Percentiles rank a stretch among this genome's conserved stretches.
Evolutionary conservation across 306 rosid genomes (phyloP).

Genomic region (Phaseolus lunatus): DNA sequence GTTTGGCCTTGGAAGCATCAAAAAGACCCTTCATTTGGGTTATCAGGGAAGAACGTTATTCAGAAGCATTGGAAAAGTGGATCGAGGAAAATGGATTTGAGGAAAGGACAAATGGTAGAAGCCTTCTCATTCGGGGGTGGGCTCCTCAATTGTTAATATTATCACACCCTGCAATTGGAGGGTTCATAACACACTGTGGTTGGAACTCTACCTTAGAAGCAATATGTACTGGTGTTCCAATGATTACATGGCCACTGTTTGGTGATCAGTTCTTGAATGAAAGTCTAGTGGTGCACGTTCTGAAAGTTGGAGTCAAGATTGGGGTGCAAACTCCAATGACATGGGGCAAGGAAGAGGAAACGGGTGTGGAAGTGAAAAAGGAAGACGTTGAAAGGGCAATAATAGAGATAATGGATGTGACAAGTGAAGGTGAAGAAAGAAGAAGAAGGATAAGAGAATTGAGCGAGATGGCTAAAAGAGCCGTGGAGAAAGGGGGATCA

Average conservation of each 20-base stretch:
- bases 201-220: slow-evolving; percentile 69
- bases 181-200: slow-evolving; percentile 57
- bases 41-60: slow-evolving; percentile 38
- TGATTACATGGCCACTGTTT: slow-evolving; percentile 69
- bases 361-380: slow-evolving; percentile 43
- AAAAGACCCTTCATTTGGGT: slow-evolving; percentile 64
- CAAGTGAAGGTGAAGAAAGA: slow-evolving; percentile 49
- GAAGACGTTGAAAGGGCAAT: slow-evolving; percentile 54
- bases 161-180: slow-evolving; percentile 51
- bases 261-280: slow-evolving; percentile 59
- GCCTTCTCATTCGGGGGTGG: slow-evolving; percentile 63
- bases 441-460: slow-evolving; percentile 44
- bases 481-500: slow-evolving; percentile 66
- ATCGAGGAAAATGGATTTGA: slow-evolving; percentile 48
- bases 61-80: slow-evolving; percentile 52
- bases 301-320: slow-evolving; percentile 45
- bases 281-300: slow-evolving; percentile 38
- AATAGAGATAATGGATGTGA: slow-evolving; percentile 46
- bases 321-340: slow-evolving; percentile 32
- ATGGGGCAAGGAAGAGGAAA: slow-evolving; percentile 47
- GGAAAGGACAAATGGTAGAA: slow-evolving; percentile 44
- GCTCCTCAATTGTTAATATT: slow-evolving; percentile 61
- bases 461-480: slow-evolving; percentile 48
- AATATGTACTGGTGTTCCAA: slow-evolving; percentile 56
- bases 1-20: slow-evolving; percentile 59